Percentiles rank a stretch among this genome's conserved stretches.
Conservation (phyloP, 1,284 basidiomycete species). For the Melampsora abietis-canadensis region DNA sequence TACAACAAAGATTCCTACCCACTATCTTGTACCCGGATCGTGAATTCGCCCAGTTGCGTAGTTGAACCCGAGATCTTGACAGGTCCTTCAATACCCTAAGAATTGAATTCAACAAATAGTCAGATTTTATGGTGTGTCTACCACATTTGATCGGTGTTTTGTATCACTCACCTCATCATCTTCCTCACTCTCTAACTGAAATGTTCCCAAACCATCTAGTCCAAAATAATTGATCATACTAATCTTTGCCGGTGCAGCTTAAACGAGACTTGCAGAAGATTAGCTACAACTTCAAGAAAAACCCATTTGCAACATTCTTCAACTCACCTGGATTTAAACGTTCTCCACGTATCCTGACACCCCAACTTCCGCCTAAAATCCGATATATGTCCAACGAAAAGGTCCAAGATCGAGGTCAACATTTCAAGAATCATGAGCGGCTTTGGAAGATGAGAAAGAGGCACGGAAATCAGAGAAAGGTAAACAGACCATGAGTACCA, state of each 20-base stretch:
- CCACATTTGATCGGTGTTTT: neutral
- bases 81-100: slow-evolving; percentile 68
- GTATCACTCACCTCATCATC: slow-evolving; percentile 62
- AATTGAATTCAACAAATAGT: slow-evolving; percentile 46
- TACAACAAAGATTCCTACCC: slow-evolving; percentile 46
- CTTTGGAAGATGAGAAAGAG: too few relatives aligned
- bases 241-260: slow-evolving; percentile 60
- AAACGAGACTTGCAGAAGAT: slow-evolving; percentile 50
- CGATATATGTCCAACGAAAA: slow-evolving; percentile 6
- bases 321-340: slow-evolving; percentile 12
- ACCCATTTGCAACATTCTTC: neutral
- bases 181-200: slow-evolving; percentile 73
- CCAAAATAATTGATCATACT: slow-evolving; percentile 81
- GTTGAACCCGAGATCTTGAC: slow-evolving; percentile 69
- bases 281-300: neutral
- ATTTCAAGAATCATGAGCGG: too few relatives aligned
- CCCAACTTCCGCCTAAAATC: slow-evolving; percentile 72
- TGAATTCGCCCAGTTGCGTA: slow-evolving; percentile 75
- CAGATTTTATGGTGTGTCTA: neutral
- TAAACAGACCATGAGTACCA: slow-evolving; percentile 60
- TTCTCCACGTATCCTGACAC: slow-evolving; percentile 66
- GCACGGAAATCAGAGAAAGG: neutral
- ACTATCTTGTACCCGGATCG: slow-evolving; percentile 76
- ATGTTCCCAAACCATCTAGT: slow-evolving; percentile 74
- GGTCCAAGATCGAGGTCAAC: too few relatives aligned